Conservation (phyloP, 257 asterid genomes). For the Solanum piurae region DNA sequence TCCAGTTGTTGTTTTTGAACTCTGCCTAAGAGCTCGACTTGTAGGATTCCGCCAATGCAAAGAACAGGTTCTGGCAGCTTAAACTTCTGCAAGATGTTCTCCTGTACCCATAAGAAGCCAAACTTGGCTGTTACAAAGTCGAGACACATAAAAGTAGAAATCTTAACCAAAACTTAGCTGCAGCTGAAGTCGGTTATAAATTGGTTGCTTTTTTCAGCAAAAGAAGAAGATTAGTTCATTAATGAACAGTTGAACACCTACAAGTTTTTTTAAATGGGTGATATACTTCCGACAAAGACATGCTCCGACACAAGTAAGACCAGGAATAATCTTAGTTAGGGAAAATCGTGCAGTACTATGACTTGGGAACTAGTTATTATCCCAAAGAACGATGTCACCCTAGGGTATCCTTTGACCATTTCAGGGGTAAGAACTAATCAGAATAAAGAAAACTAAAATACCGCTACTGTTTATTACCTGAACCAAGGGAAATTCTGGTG, state of each 20-base stretch:
- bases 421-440: background rate
- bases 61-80: slow-evolving; percentile 63
- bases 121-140: background rate
- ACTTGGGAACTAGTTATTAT: background rate
- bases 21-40: slow-evolving; percentile 75
- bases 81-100: slow-evolving; percentile 57
- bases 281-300: background rate
- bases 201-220: background rate
- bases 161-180: background rate
- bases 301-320: background rate
- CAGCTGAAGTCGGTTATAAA: background rate
- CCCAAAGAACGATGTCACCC: background rate
- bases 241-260: background rate
- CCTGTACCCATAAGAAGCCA: slow-evolving; percentile 29
- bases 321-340: background rate
- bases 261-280: background rate
- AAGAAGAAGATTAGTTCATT: background rate
- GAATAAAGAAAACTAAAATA: background rate
- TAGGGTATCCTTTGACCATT: background rate
- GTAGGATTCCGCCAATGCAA: slow-evolving; percentile 67
- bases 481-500: slow-evolving; percentile 60
- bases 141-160: background rate
- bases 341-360: background rate
- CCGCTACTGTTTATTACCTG: slow-evolving; percentile 29
- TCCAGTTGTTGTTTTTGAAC: slow-evolving; percentile 73